Evolutionary conservation across 176 grass and related monocot species (phyloP), one percentile per base, ranked within the genome.

Genomic region (Poa annua): DNA sequence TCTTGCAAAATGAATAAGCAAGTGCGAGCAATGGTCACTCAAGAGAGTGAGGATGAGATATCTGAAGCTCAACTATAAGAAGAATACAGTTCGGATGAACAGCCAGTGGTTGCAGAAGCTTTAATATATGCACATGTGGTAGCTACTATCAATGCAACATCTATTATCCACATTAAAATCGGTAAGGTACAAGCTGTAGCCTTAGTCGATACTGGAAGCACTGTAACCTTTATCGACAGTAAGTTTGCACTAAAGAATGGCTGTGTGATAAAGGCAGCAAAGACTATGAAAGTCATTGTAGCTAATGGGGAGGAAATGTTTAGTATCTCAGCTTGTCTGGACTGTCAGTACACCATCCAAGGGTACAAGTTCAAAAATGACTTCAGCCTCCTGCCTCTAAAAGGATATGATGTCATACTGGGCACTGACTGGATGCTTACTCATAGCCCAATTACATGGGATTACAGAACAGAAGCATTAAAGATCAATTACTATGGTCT

Each of bases 91-190:
- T 13, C 4, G 0, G 48, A 52, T 5, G 50, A 16, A 5, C 13
- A 4, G 1, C 45, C 9, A 10, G 44, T 3, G 6, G 50, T 6
- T 1, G 1, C 19, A 19, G 16, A 8, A 0, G 52, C 52, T 0
- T 6, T 2, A 3, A 2, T 54, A 0, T 54, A 19, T 3, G 17
- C 52, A 0, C 52, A 55, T 55, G 52, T 7, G 3, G 19, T 17
- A 0, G 0, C 1, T 1, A 0, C 52, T 0, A 0, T 17, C 0
- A 54, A 8, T 1, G 0, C 0, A 7, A 55, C 52, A 0, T 55
- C 52, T 0, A 20, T 55, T 0, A 0, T 55, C 0, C 2, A 0
- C 0, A 13, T 55, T 0, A 55, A 17, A 15, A 17, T 52, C 6
- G 50, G 50, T 0, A 16, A 15, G 15, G 14, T 17, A 5, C 41